phyloP scores from a whole-genome alignment of 1,139 yeast genomes.

The Pichia kudriavzevii region DNA sequence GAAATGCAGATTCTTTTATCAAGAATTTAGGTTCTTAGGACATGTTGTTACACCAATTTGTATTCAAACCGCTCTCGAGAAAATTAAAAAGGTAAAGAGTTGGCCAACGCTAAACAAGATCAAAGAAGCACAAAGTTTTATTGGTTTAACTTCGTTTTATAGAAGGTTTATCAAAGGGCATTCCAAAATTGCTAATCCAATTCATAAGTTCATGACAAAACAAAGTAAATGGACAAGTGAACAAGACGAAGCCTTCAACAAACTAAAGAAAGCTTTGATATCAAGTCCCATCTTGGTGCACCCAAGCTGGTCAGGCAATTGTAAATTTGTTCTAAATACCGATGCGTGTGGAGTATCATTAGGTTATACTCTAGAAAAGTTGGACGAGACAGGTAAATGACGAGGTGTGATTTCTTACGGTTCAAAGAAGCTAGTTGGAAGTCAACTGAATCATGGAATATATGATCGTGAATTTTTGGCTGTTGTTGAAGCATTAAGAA shows the following conservation, averaged over 20 bases:
- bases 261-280: slow-evolving; percentile 1
- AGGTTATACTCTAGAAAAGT: slow-evolving; percentile 6
- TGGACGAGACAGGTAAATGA: slow-evolving; percentile 1
- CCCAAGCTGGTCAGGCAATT: neutral
- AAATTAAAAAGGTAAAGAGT: slow-evolving; percentile 5
- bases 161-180: slow-evolving; percentile 8
- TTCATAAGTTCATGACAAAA: slow-evolving; percentile 3
- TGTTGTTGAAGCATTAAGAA: slow-evolving; percentile 4
- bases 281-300: slow-evolving; percentile 1
- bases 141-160: slow-evolving; percentile 12
- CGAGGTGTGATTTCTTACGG: slow-evolving; percentile 4
- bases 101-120: slow-evolving; percentile 9
- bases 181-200: slow-evolving; percentile 4
- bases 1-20: slow-evolving; percentile 11
- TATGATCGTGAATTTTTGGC: slow-evolving; percentile 4
- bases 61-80: slow-evolving; percentile 8
- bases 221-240: neutral
- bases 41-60: slow-evolving; percentile 3
- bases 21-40: slow-evolving; percentile 13
- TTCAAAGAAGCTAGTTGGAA: slow-evolving; percentile 1
- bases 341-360: slow-evolving; percentile 5
- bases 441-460: slow-evolving; percentile 3
- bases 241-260: slow-evolving; percentile 4
- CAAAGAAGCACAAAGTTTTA: slow-evolving; percentile 5
- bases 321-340: slow-evolving; percentile 1